A percentile compares a stretch with the other conserved stretches of the same genome.
Evolutionary conservation across 2,329 filamentous ascomycete genomes (phyloP).

Genomic region (Fusarium sp.): DNA sequence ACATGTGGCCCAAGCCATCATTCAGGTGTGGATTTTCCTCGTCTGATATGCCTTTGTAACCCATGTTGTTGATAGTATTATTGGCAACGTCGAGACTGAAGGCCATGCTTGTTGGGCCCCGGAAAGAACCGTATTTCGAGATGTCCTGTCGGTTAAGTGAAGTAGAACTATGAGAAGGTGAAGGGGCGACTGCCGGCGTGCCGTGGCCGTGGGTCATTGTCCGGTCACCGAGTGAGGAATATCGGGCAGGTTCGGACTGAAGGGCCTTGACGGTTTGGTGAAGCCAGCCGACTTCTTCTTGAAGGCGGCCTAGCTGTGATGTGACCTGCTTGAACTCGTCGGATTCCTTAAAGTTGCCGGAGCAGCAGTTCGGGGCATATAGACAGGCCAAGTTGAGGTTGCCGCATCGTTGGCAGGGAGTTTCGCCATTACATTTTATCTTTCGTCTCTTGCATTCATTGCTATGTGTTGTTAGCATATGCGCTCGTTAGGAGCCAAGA

Average conservation of each 20-base stretch:
- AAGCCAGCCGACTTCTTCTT: constrained; percentile 85
- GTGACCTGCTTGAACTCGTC: constrained; percentile 89
- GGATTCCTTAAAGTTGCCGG: constrained; percentile 88
- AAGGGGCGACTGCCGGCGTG: constrained; percentile 51
- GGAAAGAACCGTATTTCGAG: constrained; percentile 73
- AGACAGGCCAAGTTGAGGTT: constrained; percentile 74
- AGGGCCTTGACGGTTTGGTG: constrained; percentile 77
- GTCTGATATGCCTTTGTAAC: constrained; percentile 75
- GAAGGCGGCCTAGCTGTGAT: constrained; percentile 76
- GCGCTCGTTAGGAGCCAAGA: neutral
- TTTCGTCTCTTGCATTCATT: constrained; percentile 82
- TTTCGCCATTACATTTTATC: constrained; percentile 79
- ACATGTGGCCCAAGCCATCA: constrained; percentile 33
- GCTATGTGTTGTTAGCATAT: constrained; percentile 50
- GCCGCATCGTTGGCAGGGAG: constrained; percentile 73
- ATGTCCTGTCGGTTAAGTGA: constrained; percentile 55
- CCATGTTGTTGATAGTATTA: constrained; percentile 88
- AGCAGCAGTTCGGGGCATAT: constrained; percentile 74
- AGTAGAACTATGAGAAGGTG: constrained; percentile 55
- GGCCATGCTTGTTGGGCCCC: constrained; percentile 84
- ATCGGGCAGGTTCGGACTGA: constrained; percentile 63
- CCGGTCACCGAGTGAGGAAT: constrained; percentile 57
- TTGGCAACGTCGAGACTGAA: constrained; percentile 90
- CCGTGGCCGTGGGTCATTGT: constrained; percentile 50
- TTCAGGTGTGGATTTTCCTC: constrained; percentile 64